phyloP scores from a whole-genome alignment of 306 rosid species.

The Notholithocarpus densiflorus region DNA sequence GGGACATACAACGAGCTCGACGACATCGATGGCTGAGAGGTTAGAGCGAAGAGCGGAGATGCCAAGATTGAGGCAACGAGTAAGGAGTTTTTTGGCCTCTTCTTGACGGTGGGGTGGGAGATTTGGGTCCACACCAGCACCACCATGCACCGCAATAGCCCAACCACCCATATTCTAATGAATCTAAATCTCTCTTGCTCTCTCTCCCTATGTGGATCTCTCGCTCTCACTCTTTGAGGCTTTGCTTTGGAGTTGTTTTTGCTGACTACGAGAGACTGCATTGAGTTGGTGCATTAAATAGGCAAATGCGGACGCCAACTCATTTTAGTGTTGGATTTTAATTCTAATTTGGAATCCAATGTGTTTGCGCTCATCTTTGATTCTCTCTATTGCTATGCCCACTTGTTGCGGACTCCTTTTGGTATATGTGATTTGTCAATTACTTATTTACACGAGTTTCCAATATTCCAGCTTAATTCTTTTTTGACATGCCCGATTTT shows the following conservation, averaged over 20 bases:
- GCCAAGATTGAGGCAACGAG: constrained; percentile 80
- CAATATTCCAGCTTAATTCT: too few relatives aligned
- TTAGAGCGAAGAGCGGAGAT: constrained; percentile 71
- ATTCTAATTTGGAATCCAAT: background rate
- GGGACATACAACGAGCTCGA: constrained; percentile 79
- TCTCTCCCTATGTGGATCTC: background rate
- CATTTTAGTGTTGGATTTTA: background rate
- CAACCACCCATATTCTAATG: constrained; percentile 52
- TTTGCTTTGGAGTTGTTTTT: background rate
- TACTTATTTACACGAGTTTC: background rate
- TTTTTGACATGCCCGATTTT: too few relatives aligned
- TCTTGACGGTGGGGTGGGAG: constrained; percentile 82
- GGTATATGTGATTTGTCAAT: background rate
- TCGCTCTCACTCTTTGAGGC: background rate
- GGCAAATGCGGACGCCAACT: constrained; percentile 25
- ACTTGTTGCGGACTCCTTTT: background rate
- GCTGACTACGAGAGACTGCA: background rate
- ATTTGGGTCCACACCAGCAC: constrained; percentile 98
- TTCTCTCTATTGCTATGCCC: too few relatives aligned
- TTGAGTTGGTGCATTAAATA: background rate
- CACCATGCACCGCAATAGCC: constrained; percentile 98
- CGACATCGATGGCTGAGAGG: constrained; percentile 79
- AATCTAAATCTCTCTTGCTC: background rate
- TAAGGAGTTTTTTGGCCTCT: constrained; percentile 78
- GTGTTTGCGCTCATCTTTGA: too few relatives aligned